Base-by-base conservation (phyloP, 768 basidiomycete species). In the Trichaptum fuscoviolaceum region DNA sequence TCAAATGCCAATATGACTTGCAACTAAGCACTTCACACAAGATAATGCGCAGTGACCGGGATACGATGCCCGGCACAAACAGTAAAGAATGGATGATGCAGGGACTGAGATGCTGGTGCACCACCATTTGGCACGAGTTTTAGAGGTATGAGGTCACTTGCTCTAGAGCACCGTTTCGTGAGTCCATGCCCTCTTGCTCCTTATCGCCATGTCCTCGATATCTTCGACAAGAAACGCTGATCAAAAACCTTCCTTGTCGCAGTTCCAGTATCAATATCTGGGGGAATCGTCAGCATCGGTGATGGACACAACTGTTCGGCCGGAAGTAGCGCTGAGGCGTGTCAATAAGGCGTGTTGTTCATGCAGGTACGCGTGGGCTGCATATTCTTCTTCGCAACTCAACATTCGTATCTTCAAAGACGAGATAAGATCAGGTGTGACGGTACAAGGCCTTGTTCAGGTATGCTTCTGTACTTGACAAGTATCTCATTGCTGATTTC, bases 381-480 rank as follows among this genome's bases (percentile, higher is more conserved):
- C 30, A 3, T 61, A 18, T 24, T 18, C 24, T 61, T 34, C 30
- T 25, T 61, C 59, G 59, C 30, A 61, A 12, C 15, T 15, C 59
- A 25, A 61, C 42, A 20, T 61, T 61, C 59, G 59, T 20, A 20
- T 3, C 30, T 12, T 25, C 58, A 66, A 71, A 87, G 86, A 71
- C 84, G 83, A 68, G 86, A 87, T 72, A 87, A 88, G 74, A 82
- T 85, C 67, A 82, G 85, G 67, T 88, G 86, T 74, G 84, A 87
- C 72, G 82, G 84, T 26, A 74, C 76, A 68, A 23, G 66, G 52
- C 66, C 66, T 18, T 67, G 66, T 57, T 20, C 30, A 82, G 81
- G 82, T 86, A 71, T 60, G 57, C 24, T 64, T 62, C 35, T 64
- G 35, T 59, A 34, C 17, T 66, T 59, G 58, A 57, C 24, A 10